These are phyloP conservation scores for Urochloa ruziziensis DNA, from an alignment of 176 grass and related monocot genomes.

Conservation along the genomic window DNA sequence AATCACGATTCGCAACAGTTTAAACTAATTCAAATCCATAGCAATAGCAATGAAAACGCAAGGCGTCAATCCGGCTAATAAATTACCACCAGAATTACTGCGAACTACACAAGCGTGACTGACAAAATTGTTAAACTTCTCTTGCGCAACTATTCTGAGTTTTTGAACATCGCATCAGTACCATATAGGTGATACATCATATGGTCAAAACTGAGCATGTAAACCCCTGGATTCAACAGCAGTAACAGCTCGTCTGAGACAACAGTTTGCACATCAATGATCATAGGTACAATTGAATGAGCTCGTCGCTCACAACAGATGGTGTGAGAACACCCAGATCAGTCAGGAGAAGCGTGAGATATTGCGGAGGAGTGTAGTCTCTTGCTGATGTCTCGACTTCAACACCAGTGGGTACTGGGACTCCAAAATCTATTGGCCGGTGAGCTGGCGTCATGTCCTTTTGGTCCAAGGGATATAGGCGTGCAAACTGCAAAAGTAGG, in stretches of 20 bases:
- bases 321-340: conserved; percentile 77
- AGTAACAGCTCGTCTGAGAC: neutral
- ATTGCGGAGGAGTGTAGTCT: conserved; percentile 81
- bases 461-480: conserved; percentile 75
- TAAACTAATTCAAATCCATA: neutral
- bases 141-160: neutral
- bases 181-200: neutral
- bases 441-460: conserved; percentile 74
- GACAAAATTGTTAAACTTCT: conserved; percentile 25
- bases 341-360: conserved; percentile 66
- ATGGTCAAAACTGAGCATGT: neutral
- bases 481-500: conserved; percentile 49
- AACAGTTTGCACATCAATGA: neutral
- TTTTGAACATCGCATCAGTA: neutral
- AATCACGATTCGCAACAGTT: neutral
- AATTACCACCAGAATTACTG: neutral
- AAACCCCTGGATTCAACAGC: neutral
- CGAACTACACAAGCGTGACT: neutral
- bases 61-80: neutral
- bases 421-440: conserved; percentile 69
- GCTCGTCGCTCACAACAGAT: conserved; percentile 81
- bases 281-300: conserved; percentile 76
- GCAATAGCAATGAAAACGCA: neutral
- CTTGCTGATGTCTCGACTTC: conserved; percentile 71
- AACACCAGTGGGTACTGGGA: conserved; percentile 51